A percentile compares a stretch with the other conserved stretches of the same genome.
Evolutionary conservation across 1,284 basidiomycete genomes (phyloP).

Genomic region (Xerocomus amazonicus): DNA sequence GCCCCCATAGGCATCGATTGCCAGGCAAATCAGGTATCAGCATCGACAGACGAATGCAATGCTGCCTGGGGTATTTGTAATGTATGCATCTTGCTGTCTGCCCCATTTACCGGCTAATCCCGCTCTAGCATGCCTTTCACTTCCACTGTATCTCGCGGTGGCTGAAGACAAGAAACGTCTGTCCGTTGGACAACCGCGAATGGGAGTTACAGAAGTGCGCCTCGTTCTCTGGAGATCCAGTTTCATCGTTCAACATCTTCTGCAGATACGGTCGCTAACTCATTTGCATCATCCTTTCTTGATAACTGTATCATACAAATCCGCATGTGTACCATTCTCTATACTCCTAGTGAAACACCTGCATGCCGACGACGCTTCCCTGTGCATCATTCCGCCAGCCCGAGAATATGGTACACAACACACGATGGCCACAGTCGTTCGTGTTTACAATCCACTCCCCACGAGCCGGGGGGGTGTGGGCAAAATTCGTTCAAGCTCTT

Average conservation of each 20-base stretch:
- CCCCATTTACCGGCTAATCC: constrained; percentile 2
- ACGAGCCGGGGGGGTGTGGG: not conserved
- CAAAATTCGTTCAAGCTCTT: constrained; percentile 21
- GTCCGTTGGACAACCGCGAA: constrained; percentile 95
- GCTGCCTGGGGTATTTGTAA: constrained; percentile 99
- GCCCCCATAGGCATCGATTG: constrained; percentile 87
- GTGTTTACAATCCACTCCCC: not conserved
- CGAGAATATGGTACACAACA: not conserved
- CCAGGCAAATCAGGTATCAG: constrained; percentile 97
- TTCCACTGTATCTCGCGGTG: constrained; percentile 99
- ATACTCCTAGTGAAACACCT: not conserved
- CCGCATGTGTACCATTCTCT: constrained; percentile 14
- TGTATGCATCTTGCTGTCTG: constrained; percentile 47
- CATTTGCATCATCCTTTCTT: not conserved
- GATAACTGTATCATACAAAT: constrained; percentile 20
- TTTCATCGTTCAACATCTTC: constrained; percentile 1
- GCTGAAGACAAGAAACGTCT: constrained; percentile 99
- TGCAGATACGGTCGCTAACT: constrained; percentile 31
- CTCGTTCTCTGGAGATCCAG: not conserved
- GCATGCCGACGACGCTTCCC: not conserved
- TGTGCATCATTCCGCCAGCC: too few species aligned
- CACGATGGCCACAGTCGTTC: not conserved
- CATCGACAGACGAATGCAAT: constrained; percentile 96
- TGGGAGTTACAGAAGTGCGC: constrained; percentile 93
- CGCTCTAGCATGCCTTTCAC: constrained; percentile 92